Percentiles rank a stretch among this genome's conserved stretches.
phyloP scores from a whole-genome alignment of 495 filamentous ascomycete species.

The Penicillium antarcticum region DNA sequence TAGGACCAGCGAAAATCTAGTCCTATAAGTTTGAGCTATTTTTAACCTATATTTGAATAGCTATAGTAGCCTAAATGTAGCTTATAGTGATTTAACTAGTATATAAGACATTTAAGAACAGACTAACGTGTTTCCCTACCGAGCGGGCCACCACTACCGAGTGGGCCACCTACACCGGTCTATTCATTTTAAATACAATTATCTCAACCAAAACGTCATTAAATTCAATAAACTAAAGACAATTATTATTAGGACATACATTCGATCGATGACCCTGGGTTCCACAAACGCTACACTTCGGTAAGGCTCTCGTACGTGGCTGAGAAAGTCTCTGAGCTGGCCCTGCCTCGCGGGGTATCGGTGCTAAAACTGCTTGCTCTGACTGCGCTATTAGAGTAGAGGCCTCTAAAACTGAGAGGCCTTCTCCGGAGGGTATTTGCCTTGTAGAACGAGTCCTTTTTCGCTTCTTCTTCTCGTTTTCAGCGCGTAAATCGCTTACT shows the following conservation, averaged over 20 bases:
- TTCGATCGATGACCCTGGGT: background rate
- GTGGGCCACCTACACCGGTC: no score
- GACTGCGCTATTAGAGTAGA: background rate
- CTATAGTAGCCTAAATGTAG: no score
- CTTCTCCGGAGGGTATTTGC: background rate
- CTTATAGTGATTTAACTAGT: no score
- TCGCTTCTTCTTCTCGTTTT: background rate
- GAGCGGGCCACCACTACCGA: no score
- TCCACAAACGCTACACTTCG: background rate
- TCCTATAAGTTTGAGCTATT: no score
- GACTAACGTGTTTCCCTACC: no score
- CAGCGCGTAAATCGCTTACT: slow-evolving; percentile 1
- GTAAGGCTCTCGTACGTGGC: background rate
- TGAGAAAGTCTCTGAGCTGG: background rate
- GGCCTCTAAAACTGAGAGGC: background rate
- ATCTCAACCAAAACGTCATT: background rate
- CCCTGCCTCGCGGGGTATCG: no score
- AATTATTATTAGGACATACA: background rate
- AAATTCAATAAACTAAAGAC: background rate
- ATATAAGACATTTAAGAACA: no score
- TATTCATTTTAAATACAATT: background rate
- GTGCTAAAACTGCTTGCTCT: background rate
- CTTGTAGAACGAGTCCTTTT: background rate
- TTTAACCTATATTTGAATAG: no score
- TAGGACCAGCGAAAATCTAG: no score